These are phyloP conservation scores for Oryza glaberrima DNA, from an alignment of 176 grass and related monocot genomes.

Conservation along the genomic window DNA sequence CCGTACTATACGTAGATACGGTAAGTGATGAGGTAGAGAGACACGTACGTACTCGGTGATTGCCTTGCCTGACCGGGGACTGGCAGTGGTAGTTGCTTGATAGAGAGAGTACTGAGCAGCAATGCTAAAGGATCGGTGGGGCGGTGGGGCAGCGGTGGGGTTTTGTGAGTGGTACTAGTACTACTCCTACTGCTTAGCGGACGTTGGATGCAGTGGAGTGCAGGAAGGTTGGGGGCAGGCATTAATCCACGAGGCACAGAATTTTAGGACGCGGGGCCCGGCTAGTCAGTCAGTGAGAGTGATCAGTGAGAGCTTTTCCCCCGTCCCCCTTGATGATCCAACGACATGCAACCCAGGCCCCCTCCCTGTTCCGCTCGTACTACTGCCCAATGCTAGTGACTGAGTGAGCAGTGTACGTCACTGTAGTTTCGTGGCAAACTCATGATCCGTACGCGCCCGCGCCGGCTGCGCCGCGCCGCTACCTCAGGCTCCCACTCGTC, in stretches of 20 bases:
- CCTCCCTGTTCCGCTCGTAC: neutral
- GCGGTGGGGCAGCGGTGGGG: neutral
- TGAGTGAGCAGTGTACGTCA: conserved; percentile 26
- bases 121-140: neutral
- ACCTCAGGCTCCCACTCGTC: too few relatives aligned
- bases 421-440: conserved; percentile 43
- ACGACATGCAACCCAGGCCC: neutral
- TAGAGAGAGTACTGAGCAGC: neutral
- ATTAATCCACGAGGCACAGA: conserved; percentile 44
- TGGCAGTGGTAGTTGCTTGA: conserved; percentile 34
- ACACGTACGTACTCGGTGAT: too few relatives aligned
- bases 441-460: conserved; percentile 5
- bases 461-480: neutral
- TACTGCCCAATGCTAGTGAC: neutral
- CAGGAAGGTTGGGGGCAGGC: neutral
- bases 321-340: neutral
- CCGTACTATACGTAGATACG: too few relatives aligned
- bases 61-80: neutral
- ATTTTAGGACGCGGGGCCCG: conserved; percentile 46
- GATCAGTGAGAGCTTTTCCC: too few relatives aligned
- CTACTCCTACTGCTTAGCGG: conserved; percentile 16
- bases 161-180: neutral
- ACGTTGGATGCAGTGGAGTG: conserved; percentile 48
- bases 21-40: too few relatives aligned
- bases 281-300: neutral